Evolutionary conservation across 495 filamentous ascomycete genomes (phyloP).

Genomic region (Mytilinidion resinicola): DNA sequence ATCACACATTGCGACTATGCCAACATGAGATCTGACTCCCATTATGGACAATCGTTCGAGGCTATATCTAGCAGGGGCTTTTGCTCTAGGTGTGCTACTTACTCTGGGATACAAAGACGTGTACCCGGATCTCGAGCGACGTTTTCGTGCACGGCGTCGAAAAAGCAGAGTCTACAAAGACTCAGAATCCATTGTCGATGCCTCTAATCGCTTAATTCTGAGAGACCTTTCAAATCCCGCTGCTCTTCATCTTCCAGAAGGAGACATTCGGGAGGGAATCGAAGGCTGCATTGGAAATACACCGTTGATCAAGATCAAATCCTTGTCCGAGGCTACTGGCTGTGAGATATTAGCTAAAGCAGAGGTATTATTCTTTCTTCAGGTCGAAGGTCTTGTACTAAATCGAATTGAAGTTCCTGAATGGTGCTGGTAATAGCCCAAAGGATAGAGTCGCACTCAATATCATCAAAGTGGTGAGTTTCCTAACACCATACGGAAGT

Average conservation of each 20-base stretch:
- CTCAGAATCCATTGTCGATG: too few relatives aligned
- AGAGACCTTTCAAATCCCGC: background rate
- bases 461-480: constrained; percentile 68
- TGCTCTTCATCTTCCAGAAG: constrained; percentile 3
- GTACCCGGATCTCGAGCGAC: constrained; percentile 60
- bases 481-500: background rate
- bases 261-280: constrained; percentile 59
- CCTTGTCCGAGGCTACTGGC: constrained; percentile 83
- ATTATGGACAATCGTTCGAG: constrained; percentile 20
- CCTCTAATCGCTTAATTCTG: background rate
- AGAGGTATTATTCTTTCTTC: constrained; percentile 48
- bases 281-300: constrained; percentile 94
- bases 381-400: background rate
- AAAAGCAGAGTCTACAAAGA: background rate
- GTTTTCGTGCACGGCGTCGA: constrained; percentile 45
- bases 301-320: constrained; percentile 79
- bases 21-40: background rate
- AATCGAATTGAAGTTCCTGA: constrained; percentile 58
- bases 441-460: constrained; percentile 92
- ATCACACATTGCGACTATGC: background rate
- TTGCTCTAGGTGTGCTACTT: constrained; percentile 63
- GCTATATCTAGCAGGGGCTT: constrained; percentile 48
- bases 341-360: constrained; percentile 92
- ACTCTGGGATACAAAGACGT: constrained; percentile 71
- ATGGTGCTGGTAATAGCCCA: constrained; percentile 89